phyloP scores from a whole-genome alignment of 495 filamentous ascomycete genomes.

The Hypoxylon rickii region DNA sequence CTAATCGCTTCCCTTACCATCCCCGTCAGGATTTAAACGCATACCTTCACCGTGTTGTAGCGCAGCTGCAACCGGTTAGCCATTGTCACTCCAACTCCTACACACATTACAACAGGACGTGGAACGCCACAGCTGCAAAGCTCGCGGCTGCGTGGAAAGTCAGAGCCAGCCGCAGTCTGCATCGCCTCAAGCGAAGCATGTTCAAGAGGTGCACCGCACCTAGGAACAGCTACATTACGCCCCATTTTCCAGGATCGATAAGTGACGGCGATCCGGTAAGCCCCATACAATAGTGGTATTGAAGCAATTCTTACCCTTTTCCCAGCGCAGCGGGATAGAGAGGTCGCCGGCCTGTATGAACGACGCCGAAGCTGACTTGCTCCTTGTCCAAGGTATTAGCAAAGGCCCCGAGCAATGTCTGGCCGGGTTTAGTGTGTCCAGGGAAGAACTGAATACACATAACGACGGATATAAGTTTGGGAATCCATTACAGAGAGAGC shows the following conservation, averaged over 20 bases:
- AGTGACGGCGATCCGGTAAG: conserved; percentile 32
- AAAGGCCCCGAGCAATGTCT: conserved; percentile 27
- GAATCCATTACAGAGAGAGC: conserved; percentile 16
- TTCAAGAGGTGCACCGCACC: conserved; percentile 31
- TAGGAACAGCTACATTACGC: conserved; percentile 13
- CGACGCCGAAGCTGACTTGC: conserved; percentile 2
- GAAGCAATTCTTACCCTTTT: conserved; percentile 21
- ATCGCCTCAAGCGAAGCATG: conserved; percentile 37
- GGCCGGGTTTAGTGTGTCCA: conserved; percentile 25
- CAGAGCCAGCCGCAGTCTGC: conserved; percentile 10
- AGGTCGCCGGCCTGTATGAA: conserved; percentile 1
- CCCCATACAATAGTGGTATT: conserved; percentile 3
- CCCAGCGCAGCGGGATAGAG: conserved; percentile 15
- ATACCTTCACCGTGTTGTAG: conserved; percentile 6
- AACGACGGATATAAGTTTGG: conserved; percentile 25
- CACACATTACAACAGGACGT: conserved; percentile 16
- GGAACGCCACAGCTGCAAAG: conserved; percentile 27
- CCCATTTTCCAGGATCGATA: conserved; percentile 20
- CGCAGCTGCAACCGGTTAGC: conserved; percentile 7
- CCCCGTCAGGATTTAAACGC: conserved; percentile 2
- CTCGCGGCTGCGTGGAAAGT: conserved; percentile 34
- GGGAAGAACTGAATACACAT: conserved; percentile 23
- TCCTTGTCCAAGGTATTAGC: conserved; percentile 7
- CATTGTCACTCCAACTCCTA: conserved; percentile 8
- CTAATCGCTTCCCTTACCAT: conserved; percentile 7